A percentile compares a stretch with the other conserved stretches of the same genome.
Evolutionary conservation across 148 eudicot genomes (phyloP).

Genomic region (Cornus controversa): DNA sequence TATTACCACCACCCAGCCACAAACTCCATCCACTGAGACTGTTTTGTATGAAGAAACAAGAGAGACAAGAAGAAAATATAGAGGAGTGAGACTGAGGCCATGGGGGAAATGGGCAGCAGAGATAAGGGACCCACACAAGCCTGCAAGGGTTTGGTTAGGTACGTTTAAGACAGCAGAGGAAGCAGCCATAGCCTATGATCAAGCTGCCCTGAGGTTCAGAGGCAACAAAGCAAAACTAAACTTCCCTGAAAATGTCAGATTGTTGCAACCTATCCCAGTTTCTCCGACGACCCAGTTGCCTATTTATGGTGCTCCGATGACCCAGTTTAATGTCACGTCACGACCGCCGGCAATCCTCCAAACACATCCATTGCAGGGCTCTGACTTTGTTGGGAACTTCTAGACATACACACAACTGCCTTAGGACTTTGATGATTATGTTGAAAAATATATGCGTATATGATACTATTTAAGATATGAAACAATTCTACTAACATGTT

Average conservation of each 20-base stretch:
- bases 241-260: slow-evolving; percentile 3
- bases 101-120: slow-evolving; percentile 94
- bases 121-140: slow-evolving; percentile 78
- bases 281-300: slow-evolving; percentile 11
- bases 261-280: slow-evolving; percentile 16
- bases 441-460: too few species aligned
- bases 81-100: slow-evolving; percentile 73
- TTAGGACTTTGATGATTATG: too few species aligned
- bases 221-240: slow-evolving; percentile 77
- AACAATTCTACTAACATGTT: too few species aligned
- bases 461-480: too few species aligned
- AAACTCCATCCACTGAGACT: slow-evolving; percentile 14
- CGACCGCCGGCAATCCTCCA: slow-evolving; percentile 4
- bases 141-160: slow-evolving; percentile 83
- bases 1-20: slow-evolving; percentile 2
- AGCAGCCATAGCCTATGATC: slow-evolving; percentile 74
- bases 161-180: slow-evolving; percentile 77
- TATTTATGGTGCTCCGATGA: neutral
- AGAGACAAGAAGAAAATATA: slow-evolving; percentile 49
- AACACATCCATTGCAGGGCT: neutral
- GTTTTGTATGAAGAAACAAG: slow-evolving; percentile 20
- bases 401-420: slow-evolving; percentile 60
- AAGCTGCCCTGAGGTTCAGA: slow-evolving; percentile 66
- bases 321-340: neutral
- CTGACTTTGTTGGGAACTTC: slow-evolving; percentile 36